phyloP scores from a whole-genome alignment of 2,329 filamentous ascomycete genomes.

The Fusarium pininemorale region DNA sequence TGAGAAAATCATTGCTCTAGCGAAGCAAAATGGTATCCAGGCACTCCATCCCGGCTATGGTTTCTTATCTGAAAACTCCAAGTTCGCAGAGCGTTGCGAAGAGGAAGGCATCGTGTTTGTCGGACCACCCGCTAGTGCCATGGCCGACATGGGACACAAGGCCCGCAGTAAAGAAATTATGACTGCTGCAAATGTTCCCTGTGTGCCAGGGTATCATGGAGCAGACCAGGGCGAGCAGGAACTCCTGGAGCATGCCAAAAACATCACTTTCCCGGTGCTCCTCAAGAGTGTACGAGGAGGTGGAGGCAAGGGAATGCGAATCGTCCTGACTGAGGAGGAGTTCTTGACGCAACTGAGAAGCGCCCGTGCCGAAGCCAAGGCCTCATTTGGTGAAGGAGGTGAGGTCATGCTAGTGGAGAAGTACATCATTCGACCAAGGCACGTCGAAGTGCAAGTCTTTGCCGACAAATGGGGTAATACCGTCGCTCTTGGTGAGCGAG shows the following conservation, averaged over 20 bases:
- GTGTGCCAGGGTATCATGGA: conserved; percentile 96
- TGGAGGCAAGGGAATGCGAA: conserved; percentile 86
- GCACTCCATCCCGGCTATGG: conserved; percentile 97
- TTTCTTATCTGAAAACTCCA: conserved; percentile 92
- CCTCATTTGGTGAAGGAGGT: conserved; percentile 82
- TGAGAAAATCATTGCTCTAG: conserved; percentile 88
- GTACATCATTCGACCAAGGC: conserved; percentile 80
- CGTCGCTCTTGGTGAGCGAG: conserved; percentile 85
- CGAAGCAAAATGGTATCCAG: conserved; percentile 85
- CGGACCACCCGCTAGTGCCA: conserved; percentile 84
- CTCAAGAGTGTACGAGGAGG: conserved; percentile 84
- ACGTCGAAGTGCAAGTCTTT: conserved; percentile 92
- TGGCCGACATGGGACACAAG: conserved; percentile 93
- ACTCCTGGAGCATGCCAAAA: conserved; percentile 74
- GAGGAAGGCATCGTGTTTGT: conserved; percentile 94
- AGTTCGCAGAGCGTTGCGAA: conserved; percentile 87
- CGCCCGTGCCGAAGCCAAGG: conserved; percentile 78
- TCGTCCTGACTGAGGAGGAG: conserved; percentile 73
- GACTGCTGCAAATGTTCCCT: conserved; percentile 92
- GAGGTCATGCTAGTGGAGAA: conserved; percentile 86
- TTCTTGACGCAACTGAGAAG: conserved; percentile 76
- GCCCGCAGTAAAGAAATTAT: conserved; percentile 95
- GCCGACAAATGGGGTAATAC: conserved; percentile 82
- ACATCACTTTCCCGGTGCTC: conserved; percentile 74
- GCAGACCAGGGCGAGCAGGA: conserved; percentile 75